These are phyloP conservation scores for Thielaviopsis musarum DNA, from an alignment of 2,329 filamentous ascomycete species.

Conservation along the genomic window DNA sequence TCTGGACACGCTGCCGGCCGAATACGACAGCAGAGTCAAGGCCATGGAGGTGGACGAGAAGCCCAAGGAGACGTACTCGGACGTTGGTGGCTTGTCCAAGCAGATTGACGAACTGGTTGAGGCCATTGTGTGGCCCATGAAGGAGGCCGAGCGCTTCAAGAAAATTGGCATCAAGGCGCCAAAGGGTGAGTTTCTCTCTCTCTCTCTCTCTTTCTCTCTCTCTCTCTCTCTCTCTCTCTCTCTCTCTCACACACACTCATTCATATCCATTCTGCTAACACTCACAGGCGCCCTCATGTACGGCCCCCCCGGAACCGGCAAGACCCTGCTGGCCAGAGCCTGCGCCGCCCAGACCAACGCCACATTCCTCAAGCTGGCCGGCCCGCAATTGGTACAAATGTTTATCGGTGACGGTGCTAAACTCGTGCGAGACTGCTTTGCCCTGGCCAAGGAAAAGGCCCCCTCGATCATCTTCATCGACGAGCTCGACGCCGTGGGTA, in stretches of 20 bases:
- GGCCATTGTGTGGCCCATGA: conserved; percentile 99
- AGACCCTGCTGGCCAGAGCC: conserved; percentile 82
- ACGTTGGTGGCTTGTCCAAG: conserved; percentile 94
- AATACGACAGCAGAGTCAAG: conserved; percentile 97
- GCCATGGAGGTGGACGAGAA: conserved; percentile 99
- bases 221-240: too few species aligned
- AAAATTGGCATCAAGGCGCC: conserved; percentile 99
- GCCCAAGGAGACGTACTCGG: conserved; percentile 95
- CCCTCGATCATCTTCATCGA: conserved; percentile 99
- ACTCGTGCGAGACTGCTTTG: conserved; percentile 92
- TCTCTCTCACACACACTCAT: too few species aligned
- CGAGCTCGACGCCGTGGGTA: conserved; percentile 94
- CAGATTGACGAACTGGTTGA: conserved; percentile 98
- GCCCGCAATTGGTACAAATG: conserved; percentile 97
- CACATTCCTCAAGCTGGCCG: conserved; percentile 95
- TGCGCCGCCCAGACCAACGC: conserved; percentile 96
- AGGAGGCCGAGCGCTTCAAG: conserved; percentile 97
- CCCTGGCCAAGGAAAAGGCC: conserved; percentile 94
- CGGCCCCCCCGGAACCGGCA: conserved; percentile 77
- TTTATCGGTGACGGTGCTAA: conserved; percentile 98
- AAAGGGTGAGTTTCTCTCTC: conserved; percentile 54
- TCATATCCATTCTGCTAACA: background rate
- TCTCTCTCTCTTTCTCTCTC: background rate
- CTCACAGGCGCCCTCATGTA: conserved; percentile 85
- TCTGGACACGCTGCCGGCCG: conserved; percentile 86